Conservation (phyloP, 148 eudicot genomes). For the Rhododendron ferrugineum region DNA sequence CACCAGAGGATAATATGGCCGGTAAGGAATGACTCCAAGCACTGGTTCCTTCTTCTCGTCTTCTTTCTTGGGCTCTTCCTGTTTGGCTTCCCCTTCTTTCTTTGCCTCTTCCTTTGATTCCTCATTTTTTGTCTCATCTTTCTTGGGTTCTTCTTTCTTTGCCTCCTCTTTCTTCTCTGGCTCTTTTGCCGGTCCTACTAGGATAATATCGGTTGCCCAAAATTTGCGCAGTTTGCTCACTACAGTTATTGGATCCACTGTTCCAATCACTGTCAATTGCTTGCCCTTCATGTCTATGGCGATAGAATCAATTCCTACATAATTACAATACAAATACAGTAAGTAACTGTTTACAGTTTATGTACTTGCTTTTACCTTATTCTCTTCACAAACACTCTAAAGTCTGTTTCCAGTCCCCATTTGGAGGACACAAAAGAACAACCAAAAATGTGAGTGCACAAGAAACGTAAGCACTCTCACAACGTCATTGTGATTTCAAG, state of each 20-base stretch:
- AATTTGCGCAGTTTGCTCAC: slow-evolving; percentile 48
- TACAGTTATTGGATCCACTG: slow-evolving; percentile 46
- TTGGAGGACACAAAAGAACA: background rate
- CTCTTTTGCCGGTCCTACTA: slow-evolving; percentile 54
- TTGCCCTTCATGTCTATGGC: slow-evolving; percentile 44
- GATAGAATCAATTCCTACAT: slow-evolving; percentile 48
- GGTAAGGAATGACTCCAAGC: slow-evolving; percentile 19
- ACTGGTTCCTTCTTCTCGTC: slow-evolving; percentile 15
- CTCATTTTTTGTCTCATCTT: slow-evolving; percentile 25
- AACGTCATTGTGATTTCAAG: background rate
- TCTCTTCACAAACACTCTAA: background rate
- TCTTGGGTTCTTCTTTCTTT: slow-evolving; percentile 36
- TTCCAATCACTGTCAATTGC: slow-evolving; percentile 45
- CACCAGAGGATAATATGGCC: slow-evolving; percentile 30
- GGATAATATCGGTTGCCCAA: slow-evolving; percentile 40
- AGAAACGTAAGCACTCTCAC: background rate
- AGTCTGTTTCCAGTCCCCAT: background rate
- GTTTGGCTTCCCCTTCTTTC: slow-evolving; percentile 23
- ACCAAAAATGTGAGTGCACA: background rate
- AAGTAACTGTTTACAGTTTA: background rate
- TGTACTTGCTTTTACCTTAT: background rate
- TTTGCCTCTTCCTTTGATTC: slow-evolving; percentile 23
- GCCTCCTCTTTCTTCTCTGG: slow-evolving; percentile 38
- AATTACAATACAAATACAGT: background rate
- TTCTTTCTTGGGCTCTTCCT: slow-evolving; percentile 24